These are phyloP conservation scores for Drechmeria coniospora DNA, from an alignment of 2,329 filamentous ascomycete genomes.

Conservation along the genomic window DNA sequence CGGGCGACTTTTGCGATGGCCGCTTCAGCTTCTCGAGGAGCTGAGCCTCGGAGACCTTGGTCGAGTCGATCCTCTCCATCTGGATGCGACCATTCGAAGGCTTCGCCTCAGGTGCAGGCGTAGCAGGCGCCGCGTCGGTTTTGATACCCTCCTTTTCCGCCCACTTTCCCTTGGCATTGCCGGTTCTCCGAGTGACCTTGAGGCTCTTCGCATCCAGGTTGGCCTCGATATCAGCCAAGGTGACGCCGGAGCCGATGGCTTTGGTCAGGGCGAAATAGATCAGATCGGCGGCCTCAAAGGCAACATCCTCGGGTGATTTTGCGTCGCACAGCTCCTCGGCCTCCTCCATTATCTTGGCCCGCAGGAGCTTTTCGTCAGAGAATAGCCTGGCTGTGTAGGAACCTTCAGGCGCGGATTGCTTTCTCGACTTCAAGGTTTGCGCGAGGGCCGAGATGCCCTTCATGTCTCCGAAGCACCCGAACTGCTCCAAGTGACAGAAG, in stretches of 20 bases:
- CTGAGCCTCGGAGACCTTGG: constrained; percentile 45
- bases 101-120: constrained; percentile 18
- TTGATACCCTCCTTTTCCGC: constrained; percentile 64
- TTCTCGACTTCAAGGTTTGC: constrained; percentile 70
- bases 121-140: constrained; percentile 19
- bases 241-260: constrained; percentile 72
- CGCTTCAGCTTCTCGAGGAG: constrained; percentile 66
- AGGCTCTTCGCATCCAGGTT: constrained; percentile 89
- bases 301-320: constrained; percentile 64
- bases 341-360: constrained; percentile 97
- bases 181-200: constrained; percentile 85
- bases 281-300: constrained; percentile 88
- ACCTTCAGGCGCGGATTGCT: constrained; percentile 65
- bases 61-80: constrained; percentile 67
- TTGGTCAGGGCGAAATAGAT: constrained; percentile 93
- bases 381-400: constrained; percentile 93
- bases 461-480: constrained; percentile 82
- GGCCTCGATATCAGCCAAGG: constrained; percentile 74
- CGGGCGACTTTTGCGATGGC: constrained; percentile 88
- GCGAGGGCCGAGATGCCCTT: constrained; percentile 71
- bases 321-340: constrained; percentile 89
- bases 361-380: constrained; percentile 74
- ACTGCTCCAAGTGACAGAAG: constrained; percentile 89
- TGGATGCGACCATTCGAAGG: constrained; percentile 44
- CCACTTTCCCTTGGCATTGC: constrained; percentile 90